Evolutionary conservation across 768 basidiomycete species (phyloP).

Genomic region (Leccinum variicolor): DNA sequence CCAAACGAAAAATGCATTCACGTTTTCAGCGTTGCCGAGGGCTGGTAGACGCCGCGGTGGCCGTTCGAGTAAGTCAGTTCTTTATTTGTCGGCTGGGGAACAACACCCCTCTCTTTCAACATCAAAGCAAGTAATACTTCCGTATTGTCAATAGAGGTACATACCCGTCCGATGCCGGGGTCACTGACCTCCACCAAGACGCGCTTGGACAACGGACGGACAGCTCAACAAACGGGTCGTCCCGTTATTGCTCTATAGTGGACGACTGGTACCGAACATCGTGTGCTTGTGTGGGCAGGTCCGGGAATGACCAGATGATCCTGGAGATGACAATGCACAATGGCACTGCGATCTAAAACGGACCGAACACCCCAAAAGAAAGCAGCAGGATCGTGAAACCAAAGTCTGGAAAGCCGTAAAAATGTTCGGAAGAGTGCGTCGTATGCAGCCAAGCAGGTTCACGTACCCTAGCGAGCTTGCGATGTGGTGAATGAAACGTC

Average conservation of each 20-base stretch:
- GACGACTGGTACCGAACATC: not conserved
- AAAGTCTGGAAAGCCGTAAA: too few relatives aligned
- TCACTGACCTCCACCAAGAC: not conserved
- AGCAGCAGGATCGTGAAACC: not conserved
- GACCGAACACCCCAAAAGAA: not conserved
- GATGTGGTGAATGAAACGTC: not conserved
- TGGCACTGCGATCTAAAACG: not conserved
- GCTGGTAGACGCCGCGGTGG: too few relatives aligned
- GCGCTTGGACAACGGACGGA: not conserved
- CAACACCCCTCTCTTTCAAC: slow-evolving; percentile 1
- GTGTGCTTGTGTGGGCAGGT: not conserved
- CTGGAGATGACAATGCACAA: not conserved
- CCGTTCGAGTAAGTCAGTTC: slow-evolving; percentile 3
- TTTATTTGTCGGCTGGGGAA: slow-evolving; percentile 33
- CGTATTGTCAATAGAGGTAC: not conserved
- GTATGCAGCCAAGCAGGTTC: not conserved
- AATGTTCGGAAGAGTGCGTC: too few relatives aligned
- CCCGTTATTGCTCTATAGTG: slow-evolving; percentile 1
- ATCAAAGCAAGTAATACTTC: slow-evolving; percentile 3
- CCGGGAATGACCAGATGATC: not conserved
- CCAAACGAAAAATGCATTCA: not conserved
- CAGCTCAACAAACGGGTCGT: not conserved
- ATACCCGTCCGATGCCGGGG: not conserved
- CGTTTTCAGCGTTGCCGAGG: not conserved
- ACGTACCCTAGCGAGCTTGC: slow-evolving; percentile 1